A percentile compares a stretch with the other conserved stretches of the same genome.
Conservation (phyloP, 441 rosid genomes). For the Erodium chrysanthum region DNA sequence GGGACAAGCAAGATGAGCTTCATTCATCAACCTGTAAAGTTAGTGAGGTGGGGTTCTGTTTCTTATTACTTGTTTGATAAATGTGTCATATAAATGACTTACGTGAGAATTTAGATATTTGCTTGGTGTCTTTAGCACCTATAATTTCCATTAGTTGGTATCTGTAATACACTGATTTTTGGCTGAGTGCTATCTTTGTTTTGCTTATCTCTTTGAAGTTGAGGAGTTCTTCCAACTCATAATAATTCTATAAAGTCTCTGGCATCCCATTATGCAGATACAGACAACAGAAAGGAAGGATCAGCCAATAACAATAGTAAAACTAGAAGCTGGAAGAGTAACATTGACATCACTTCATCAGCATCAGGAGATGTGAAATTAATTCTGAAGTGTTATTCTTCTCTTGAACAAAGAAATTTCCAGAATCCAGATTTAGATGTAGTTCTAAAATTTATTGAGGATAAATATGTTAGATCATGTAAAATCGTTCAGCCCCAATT, state of each 20-base stretch:
- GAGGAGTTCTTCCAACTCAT: neutral
- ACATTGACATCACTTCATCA: constrained; percentile 10
- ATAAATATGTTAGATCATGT: neutral
- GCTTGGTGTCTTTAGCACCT: neutral
- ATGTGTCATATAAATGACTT: neutral
- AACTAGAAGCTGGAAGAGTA: constrained; percentile 7
- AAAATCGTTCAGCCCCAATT: neutral
- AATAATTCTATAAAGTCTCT: constrained; percentile 4
- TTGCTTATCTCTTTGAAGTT: neutral
- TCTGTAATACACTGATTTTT: neutral
- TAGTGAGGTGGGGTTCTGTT: neutral
- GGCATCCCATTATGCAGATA: neutral
- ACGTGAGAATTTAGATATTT: neutral
- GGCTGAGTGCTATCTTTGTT: neutral
- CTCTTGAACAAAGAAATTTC: neutral
- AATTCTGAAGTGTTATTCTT: constrained; percentile 6
- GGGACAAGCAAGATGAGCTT: no score
- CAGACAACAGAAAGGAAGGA: neutral
- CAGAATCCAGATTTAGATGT: constrained; percentile 11
- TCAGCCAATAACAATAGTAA: neutral
- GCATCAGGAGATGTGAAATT: constrained; percentile 15
- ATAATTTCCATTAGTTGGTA: neutral
- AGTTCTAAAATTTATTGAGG: constrained; percentile 13
- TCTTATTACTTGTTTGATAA: neutral
- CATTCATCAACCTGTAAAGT: no score